Evolutionary conservation across 306 rosid species (phyloP).

Genomic region (Begonia loranthoides): DNA sequence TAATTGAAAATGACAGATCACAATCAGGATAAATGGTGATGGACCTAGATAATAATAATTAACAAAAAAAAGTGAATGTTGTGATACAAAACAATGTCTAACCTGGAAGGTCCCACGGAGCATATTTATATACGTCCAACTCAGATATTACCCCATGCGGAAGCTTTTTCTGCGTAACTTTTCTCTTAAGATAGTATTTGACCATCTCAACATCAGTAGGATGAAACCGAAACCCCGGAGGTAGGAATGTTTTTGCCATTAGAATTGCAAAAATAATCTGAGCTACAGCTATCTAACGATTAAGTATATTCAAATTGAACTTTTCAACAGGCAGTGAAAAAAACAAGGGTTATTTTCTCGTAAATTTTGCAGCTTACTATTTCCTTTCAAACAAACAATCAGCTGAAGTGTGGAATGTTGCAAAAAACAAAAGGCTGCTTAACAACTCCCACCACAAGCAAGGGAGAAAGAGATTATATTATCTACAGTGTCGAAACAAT

Average conservation of each 20-base stretch:
- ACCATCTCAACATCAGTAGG: slow-evolving; percentile 58
- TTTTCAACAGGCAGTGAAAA: slow-evolving; percentile 3
- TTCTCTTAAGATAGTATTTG: slow-evolving; percentile 41
- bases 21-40: not conserved
- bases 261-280: not conserved
- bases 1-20: not conserved
- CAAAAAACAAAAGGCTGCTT: not conserved
- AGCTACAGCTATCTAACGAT: not conserved
- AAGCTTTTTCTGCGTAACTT: slow-evolving; percentile 27
- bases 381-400: slow-evolving; percentile 4
- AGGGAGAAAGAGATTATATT: slow-evolving; percentile 10
- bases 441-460: not conserved
- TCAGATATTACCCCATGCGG: slow-evolving; percentile 27
- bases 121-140: slow-evolving; percentile 44
- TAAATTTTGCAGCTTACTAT: slow-evolving; percentile 5
- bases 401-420: slow-evolving; percentile 5
- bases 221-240: slow-evolving; percentile 71
- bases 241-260: slow-evolving; percentile 14
- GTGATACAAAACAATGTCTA: not conserved
- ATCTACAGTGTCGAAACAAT: slow-evolving; percentile 46
- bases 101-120: slow-evolving; percentile 88
- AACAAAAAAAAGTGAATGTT: not conserved
- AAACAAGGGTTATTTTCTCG: not conserved
- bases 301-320: not conserved
- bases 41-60: not conserved